Evolutionary conservation across 805 yeast genomes (phyloP).

Genomic region (Candida piceae): DNA sequence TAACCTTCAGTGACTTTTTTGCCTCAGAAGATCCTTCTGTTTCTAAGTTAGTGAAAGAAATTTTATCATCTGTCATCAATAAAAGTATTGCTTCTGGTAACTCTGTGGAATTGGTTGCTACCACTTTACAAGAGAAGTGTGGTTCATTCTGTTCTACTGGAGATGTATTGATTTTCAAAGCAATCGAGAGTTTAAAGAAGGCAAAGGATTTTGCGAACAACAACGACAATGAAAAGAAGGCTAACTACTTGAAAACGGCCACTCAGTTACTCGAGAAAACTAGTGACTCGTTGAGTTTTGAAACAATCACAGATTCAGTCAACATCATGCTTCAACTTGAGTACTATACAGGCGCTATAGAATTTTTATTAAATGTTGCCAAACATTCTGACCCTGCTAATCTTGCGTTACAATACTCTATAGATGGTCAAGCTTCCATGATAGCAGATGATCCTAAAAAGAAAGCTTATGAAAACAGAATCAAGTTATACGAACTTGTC

Average conservation of each 20-base stretch:
- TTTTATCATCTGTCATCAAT: slow-evolving; percentile 83
- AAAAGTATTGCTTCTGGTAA: slow-evolving; percentile 88
- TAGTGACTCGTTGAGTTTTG: slow-evolving; percentile 70
- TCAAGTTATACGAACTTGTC: slow-evolving; percentile 62
- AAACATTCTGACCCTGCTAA: slow-evolving; percentile 59
- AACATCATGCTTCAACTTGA: slow-evolving; percentile 72
- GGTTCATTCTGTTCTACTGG: slow-evolving; percentile 92
- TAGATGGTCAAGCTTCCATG: slow-evolving; percentile 29
- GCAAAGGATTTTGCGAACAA: slow-evolving; percentile 71
- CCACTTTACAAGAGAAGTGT: slow-evolving; percentile 84
- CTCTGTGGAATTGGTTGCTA: slow-evolving; percentile 84
- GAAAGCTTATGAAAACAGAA: slow-evolving; percentile 46
- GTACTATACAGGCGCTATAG: slow-evolving; percentile 80
- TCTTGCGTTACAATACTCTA: slow-evolving; percentile 49
- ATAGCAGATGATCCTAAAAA: slow-evolving; percentile 45
- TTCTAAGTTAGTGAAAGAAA: slow-evolving; percentile 70
- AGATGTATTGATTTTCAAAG: slow-evolving; percentile 90
- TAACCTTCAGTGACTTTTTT: slow-evolving; percentile 73
- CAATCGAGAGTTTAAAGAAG: slow-evolving; percentile 82
- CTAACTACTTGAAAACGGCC: slow-evolving; percentile 66
- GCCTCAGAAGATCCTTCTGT: slow-evolving; percentile 57
- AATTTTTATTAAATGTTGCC: slow-evolving; percentile 74
- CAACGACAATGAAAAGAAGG: slow-evolving; percentile 65
- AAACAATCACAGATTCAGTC: slow-evolving; percentile 76
- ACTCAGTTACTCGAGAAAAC: slow-evolving; percentile 74